Evolutionary conservation across 768 basidiomycete species (phyloP), one percentile per base, ranked within the genome.

Genomic region (Russula emetica): DNA sequence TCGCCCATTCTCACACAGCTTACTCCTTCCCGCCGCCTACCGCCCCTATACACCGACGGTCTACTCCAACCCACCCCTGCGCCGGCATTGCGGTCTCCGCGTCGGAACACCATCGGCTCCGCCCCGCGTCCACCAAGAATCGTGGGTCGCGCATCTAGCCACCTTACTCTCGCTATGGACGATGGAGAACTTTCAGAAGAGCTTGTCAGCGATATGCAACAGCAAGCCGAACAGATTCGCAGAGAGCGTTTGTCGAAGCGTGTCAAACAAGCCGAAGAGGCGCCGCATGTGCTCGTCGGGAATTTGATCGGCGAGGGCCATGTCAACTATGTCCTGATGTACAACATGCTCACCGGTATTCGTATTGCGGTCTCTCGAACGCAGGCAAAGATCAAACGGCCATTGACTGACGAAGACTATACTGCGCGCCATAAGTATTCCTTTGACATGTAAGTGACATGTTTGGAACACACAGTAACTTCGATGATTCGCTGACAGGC

Each of bases 271-370:
- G 7, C 73, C 85, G 55, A 85, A 81, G 13, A 73, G 70, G 24
- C 69, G 66, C 14, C 62, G 66, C 14, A 69, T 70, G 42, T 66
- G 61, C 40, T 95, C 14, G 92, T 98, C 0, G 97, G 97, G 1
- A 98, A 98, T 73, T 77, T 98, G 69, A 97, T 99, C 67, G 92
- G 94, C n/a, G 95, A 98, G 74, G 96, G 87, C 71, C 97, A 99
- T 76, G 95, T 90, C 74, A 99, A 98, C 78, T 99, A 98, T 70
- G 92, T 98, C 63, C 78, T 99, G 71, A 98, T 98, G 97, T 99
- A 98, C 78, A 98, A 99, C 78, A 99, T 99, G 97, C 81, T 99
- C 71, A 99, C 97, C 5, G 97, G 97, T 5, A 99, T 99, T 66
- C 85, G 97, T 47, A 94, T 94, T 69, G 95, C 88, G 32, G 95